phyloP scores from a whole-genome alignment of 352 stramenopile genomes.

The Phytopythium oedochilum region DNA sequence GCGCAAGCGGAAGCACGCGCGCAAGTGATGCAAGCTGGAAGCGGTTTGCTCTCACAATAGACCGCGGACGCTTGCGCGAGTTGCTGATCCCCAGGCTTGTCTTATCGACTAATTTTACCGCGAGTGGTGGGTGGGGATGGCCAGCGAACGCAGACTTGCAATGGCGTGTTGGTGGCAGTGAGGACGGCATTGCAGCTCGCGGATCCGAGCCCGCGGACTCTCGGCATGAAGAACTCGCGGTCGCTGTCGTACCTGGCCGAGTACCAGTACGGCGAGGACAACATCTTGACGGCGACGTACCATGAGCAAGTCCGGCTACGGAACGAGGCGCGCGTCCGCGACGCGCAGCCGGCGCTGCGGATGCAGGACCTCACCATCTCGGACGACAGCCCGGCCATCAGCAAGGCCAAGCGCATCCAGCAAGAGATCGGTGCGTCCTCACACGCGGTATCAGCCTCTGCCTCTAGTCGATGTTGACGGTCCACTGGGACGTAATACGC shows the following conservation, averaged over 20 bases:
- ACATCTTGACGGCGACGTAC: conserved; percentile 46
- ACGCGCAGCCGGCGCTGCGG: conserved; percentile 37
- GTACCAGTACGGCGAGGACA: conserved; percentile 63
- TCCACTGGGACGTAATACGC: neutral
- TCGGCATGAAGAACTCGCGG: conserved; percentile 53
- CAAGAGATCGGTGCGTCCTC: conserved; percentile 39
- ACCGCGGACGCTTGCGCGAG: neutral
- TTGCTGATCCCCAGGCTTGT: neutral
- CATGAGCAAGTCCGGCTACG: conserved; percentile 40
- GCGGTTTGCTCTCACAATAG: neutral
- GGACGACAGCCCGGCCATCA: conserved; percentile 19
- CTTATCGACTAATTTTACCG: neutral
- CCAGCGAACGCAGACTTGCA: no score
- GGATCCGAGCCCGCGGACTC: no score
- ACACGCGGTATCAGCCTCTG: neutral
- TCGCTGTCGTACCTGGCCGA: conserved; percentile 52
- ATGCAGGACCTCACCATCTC: conserved; percentile 21
- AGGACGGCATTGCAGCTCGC: neutral
- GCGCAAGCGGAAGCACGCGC: conserved; percentile 3
- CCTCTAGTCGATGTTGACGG: neutral
- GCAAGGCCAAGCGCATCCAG: conserved; percentile 53
- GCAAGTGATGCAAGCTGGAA: neutral
- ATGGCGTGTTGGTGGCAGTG: neutral
- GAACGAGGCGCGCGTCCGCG: conserved; percentile 37
- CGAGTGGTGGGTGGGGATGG: no score